Conservation (phyloP, 495 filamentous ascomycete genomes). For the Umbilicaria muhlenbergii region DNA sequence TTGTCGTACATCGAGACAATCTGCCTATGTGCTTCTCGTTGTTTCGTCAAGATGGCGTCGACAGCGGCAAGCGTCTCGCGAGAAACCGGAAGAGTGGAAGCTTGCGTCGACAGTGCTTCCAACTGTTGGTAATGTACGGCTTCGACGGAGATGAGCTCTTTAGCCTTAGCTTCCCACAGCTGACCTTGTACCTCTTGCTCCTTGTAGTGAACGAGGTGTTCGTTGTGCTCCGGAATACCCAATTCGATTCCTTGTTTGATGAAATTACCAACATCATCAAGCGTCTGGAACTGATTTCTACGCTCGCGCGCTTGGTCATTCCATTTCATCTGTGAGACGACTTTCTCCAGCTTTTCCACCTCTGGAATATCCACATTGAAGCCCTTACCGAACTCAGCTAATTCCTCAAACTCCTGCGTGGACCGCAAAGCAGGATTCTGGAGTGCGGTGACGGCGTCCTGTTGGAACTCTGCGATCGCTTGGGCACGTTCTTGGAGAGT, state of each 20-base stretch:
- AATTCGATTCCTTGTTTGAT: constrained; percentile 62
- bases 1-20: constrained; percentile 67
- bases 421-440: constrained; percentile 40
- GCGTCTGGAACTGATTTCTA: constrained; percentile 39
- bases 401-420: constrained; percentile 68
- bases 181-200: constrained; percentile 62
- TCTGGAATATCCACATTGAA: constrained; percentile 95
- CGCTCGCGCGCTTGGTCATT: constrained; percentile 56
- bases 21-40: constrained; percentile 82
- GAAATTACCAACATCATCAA: constrained; percentile 64
- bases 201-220: constrained; percentile 57
- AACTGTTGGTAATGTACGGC: constrained; percentile 85
- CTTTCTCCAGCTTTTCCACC: constrained; percentile 64
- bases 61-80: constrained; percentile 66
- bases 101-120: constrained; percentile 70
- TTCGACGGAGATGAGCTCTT: constrained; percentile 83
- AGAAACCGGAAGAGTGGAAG: constrained; percentile 65
- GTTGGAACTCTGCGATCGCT: constrained; percentile 75
- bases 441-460: constrained; percentile 55
- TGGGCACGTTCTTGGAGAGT: constrained; percentile 76
- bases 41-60: constrained; percentile 88
- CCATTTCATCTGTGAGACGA: constrained; percentile 81
- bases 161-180: constrained; percentile 85
- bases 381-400: constrained; percentile 70
- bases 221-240: constrained; percentile 60